Conservation (phyloP, 2,329 filamentous ascomycete species). For the Colletotrichum shisoi region DNA sequence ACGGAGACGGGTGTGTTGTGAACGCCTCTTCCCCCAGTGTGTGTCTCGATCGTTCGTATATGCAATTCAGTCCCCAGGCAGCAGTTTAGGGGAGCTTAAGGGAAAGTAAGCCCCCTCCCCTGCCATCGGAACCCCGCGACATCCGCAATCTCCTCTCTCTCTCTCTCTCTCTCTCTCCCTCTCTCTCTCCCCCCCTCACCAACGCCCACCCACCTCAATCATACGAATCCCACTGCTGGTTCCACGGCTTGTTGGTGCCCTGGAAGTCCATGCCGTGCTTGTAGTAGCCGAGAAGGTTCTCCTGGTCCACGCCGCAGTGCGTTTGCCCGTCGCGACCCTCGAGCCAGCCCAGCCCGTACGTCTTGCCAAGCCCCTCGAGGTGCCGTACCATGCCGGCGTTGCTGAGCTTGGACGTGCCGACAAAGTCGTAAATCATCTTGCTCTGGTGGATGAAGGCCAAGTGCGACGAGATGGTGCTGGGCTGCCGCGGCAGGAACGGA, state of each 20-base stretch:
- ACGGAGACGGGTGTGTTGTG: neutral
- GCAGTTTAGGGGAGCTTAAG: neutral
- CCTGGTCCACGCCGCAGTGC: conserved; percentile 81
- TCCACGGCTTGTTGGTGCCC: conserved; percentile 62
- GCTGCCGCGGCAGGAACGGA: conserved; percentile 78
- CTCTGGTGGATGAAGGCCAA: conserved; percentile 81
- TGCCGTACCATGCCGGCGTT: conserved; percentile 67
- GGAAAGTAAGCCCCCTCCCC: neutral
- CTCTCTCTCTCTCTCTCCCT: neutral
- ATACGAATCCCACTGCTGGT: conserved; percentile 51
- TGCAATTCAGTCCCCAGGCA: neutral
- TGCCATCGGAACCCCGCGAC: neutral
- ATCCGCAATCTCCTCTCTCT: neutral
- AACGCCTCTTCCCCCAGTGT: neutral
- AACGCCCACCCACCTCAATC: conserved; percentile 15
- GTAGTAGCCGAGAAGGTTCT: conserved; percentile 72
- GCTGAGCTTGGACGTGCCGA: conserved; percentile 70
- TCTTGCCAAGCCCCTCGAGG: conserved; percentile 68
- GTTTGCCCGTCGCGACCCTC: conserved; percentile 73
- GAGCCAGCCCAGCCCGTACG: conserved; percentile 81
- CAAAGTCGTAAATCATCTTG: conserved; percentile 80
- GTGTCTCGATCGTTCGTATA: neutral
- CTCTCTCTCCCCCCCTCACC: neutral
- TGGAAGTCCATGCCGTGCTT: conserved; percentile 66
- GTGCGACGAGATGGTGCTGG: conserved; percentile 78